Evolutionary conservation across 73 alveolate species (phyloP).

Genomic region (Tetrahymena elliotti): DNA sequence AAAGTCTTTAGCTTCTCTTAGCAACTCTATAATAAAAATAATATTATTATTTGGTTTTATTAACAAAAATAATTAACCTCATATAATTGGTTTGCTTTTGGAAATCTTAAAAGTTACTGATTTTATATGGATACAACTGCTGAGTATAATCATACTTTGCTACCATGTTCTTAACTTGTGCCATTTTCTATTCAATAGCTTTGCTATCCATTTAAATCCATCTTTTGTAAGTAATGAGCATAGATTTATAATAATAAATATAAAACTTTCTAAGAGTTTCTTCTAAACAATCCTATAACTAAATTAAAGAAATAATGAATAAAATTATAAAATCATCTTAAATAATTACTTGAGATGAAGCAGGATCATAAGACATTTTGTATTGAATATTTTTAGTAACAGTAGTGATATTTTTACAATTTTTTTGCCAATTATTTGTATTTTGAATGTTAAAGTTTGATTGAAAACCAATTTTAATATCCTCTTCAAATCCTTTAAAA

Average conservation of each 20-base stretch:
- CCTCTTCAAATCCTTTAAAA: conserved; percentile 37
- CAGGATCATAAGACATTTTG: neutral
- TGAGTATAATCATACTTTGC: neutral
- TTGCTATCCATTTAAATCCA: conserved; percentile 2
- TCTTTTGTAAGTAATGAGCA: conserved; percentile 4
- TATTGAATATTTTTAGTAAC: neutral
- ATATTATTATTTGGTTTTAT: neutral
- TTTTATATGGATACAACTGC: neutral
- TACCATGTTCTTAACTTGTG: neutral
- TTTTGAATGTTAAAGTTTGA: conserved; percentile 13
- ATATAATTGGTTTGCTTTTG: conserved; percentile 14
- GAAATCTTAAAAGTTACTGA: conserved; percentile 9
- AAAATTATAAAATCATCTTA: neutral
- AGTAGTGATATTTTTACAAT: conserved; percentile 5
- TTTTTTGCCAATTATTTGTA: conserved; percentile 15
- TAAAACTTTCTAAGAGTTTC: neutral
- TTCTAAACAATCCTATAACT: neutral
- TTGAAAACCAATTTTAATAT: neutral
- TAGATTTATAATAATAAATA: neutral
- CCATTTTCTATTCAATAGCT: conserved; percentile 6
- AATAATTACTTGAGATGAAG: neutral
- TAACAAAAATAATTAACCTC: neutral
- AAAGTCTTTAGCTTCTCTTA: neutral
- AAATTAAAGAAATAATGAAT: neutral
- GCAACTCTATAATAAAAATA: neutral